These are phyloP conservation scores for Ascochyta rabiei DNA, from an alignment of 2,329 filamentous ascomycete genomes.

Conservation along the genomic window DNA sequence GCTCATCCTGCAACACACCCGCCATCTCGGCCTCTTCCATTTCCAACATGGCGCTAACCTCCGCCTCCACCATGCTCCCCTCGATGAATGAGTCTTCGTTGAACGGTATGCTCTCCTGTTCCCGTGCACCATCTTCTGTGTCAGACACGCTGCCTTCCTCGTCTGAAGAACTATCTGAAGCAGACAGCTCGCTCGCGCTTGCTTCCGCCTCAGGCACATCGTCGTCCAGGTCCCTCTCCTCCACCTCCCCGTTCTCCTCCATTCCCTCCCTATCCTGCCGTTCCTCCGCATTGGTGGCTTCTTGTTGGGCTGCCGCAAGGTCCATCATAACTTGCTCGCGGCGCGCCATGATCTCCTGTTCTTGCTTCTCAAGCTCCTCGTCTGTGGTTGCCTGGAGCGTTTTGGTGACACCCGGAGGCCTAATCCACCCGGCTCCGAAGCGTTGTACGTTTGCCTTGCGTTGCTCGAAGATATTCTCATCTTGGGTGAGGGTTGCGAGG, in stretches of 20 bases:
- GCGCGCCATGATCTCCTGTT: conserved; percentile 76
- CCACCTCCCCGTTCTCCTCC: conserved; percentile 33
- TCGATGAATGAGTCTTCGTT: conserved; percentile 57
- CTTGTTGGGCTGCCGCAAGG: conserved; percentile 66
- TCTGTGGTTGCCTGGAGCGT: conserved; percentile 89
- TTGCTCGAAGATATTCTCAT: conserved; percentile 77
- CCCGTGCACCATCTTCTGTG: conserved; percentile 50
- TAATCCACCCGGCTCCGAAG: conserved; percentile 89
- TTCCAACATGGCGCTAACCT: conserved; percentile 48
- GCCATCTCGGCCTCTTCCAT: conserved; percentile 56
- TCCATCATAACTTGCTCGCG: conserved; percentile 75
- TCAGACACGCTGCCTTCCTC: conserved; percentile 18
- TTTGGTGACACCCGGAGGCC: conserved; percentile 85
- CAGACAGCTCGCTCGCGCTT: conserved; percentile 27
- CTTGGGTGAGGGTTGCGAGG: conserved; percentile 72
- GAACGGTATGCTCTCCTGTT: conserved; percentile 56
- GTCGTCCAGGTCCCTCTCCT: conserved; percentile 50
- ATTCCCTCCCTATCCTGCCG: conserved; percentile 52
- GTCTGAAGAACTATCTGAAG: conserved; percentile 45
- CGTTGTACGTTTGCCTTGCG: conserved; percentile 83
- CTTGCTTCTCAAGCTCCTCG: conserved; percentile 85
- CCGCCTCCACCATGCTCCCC: conserved; percentile 49
- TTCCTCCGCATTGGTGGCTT: conserved; percentile 44
- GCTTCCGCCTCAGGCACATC: conserved; percentile 53
- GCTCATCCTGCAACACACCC: conserved; percentile 55